Percentiles rank a stretch among this genome's conserved stretches.
phyloP scores from a whole-genome alignment of 495 filamentous ascomycete genomes.

The Podospora appendiculata region DNA sequence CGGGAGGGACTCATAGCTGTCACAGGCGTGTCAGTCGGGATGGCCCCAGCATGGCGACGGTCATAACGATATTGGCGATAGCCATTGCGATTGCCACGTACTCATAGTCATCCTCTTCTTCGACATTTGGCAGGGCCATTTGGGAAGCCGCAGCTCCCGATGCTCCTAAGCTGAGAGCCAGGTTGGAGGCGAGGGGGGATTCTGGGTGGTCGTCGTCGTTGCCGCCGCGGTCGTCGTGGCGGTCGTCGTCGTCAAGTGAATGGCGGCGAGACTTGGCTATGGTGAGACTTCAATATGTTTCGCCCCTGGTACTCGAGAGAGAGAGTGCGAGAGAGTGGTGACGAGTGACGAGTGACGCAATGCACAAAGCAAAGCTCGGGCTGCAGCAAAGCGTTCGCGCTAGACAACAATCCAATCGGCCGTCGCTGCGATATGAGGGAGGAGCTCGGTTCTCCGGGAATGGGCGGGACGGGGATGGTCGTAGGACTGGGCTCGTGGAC shows the following conservation, averaged over 20 bases:
- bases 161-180: conserved; percentile 49
- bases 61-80: conserved; percentile 2
- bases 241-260: too few relatives aligned
- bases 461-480: not conserved
- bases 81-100: conserved; percentile 19
- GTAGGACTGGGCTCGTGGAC: not conserved
- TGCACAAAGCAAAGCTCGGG: too few relatives aligned
- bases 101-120: conserved; percentile 51
- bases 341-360: too few relatives aligned
- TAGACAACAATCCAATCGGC: too few relatives aligned
- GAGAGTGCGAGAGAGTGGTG: too few relatives aligned
- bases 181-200: conserved; percentile 23
- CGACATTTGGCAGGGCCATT: conserved; percentile 52
- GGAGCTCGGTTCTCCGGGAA: not conserved
- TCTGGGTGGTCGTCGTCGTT: not conserved
- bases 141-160: conserved; percentile 46
- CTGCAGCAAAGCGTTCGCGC: too few relatives aligned
- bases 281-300: too few relatives aligned
- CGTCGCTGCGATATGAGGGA: not conserved
- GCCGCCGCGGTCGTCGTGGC: not conserved
- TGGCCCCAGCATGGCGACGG: not conserved
- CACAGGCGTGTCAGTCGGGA: not conserved
- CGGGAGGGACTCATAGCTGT: conserved; percentile 51
- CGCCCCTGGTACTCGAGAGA: too few relatives aligned
- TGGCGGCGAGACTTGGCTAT: too few relatives aligned